These are phyloP conservation scores for Colletotrichum karsti DNA, from an alignment of 2,329 filamentous ascomycete genomes.

Conservation along the genomic window DNA sequence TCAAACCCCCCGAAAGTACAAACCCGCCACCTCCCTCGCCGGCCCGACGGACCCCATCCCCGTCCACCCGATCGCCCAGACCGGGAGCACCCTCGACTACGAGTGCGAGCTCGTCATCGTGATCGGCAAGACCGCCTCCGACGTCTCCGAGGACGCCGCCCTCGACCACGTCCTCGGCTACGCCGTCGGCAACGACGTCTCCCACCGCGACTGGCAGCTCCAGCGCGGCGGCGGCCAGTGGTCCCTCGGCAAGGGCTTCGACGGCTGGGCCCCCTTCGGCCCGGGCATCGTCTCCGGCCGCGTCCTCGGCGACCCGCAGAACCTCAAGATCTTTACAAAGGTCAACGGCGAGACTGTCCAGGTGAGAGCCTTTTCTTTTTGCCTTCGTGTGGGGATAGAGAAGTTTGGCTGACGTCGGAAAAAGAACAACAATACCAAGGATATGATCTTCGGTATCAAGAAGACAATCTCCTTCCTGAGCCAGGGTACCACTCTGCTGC, in stretches of 20 bases:
- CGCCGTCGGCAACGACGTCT: slow-evolving; percentile 81
- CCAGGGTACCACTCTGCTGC: slow-evolving; percentile 68
- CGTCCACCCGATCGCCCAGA: slow-evolving; percentile 71
- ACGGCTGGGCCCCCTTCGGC: slow-evolving; percentile 79
- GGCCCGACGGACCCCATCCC: slow-evolving; percentile 74
- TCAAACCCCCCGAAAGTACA: slow-evolving; percentile 59
- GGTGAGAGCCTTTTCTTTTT: slow-evolving; percentile 43
- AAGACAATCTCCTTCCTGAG: slow-evolving; percentile 68
- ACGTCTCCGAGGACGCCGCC: slow-evolving; percentile 72
- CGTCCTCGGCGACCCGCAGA: slow-evolving; percentile 65
- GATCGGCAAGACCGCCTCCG: slow-evolving; percentile 72
- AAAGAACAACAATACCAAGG: slow-evolving; percentile 61
- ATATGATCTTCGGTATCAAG: slow-evolving; percentile 71
- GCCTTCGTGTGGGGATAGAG: background rate
- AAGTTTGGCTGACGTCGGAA: background rate
- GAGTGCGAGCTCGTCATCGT: slow-evolving; percentile 82
- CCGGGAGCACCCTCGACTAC: slow-evolving; percentile 75
- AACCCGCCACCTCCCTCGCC: slow-evolving; percentile 71
- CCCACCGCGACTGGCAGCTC: slow-evolving; percentile 80
- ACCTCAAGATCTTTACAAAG: slow-evolving; percentile 63
- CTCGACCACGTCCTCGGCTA: slow-evolving; percentile 81
- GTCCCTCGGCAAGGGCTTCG: slow-evolving; percentile 77
- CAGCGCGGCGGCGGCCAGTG: slow-evolving; percentile 75
- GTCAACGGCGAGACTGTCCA: slow-evolving; percentile 68
- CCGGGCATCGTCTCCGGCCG: slow-evolving; percentile 72